A percentile compares a stretch with the other conserved stretches of the same genome.
These are phyloP conservation scores for Cenchrus purpureus DNA, from an alignment of 176 grass and related monocot species.

Conservation along the genomic window DNA sequence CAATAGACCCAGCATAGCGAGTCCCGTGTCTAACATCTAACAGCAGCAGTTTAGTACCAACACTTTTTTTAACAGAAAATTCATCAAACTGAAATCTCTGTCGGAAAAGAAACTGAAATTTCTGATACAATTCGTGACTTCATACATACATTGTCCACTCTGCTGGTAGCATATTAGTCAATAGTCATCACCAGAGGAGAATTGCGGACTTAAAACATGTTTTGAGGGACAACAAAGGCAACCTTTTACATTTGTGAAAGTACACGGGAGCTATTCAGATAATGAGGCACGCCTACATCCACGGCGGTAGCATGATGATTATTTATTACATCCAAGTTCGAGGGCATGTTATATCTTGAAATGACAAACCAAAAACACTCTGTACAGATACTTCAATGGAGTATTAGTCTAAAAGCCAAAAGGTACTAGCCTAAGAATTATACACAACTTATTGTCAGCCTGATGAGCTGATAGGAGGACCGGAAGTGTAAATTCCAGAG, in stretches of 20 bases:
- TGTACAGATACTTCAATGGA: not conserved
- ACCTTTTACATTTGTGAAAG: not conserved
- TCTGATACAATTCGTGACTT: not conserved
- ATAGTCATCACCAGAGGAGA: not conserved
- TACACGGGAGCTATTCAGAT: not conserved
- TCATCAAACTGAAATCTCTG: not conserved
- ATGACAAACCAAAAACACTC: not conserved
- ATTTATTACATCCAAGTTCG: not conserved
- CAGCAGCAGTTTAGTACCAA: not conserved
- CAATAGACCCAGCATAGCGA: not conserved
- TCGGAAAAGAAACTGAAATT: not conserved
- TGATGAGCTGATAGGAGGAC: not conserved
- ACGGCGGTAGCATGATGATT: not conserved
- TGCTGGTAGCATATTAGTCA: not conserved
- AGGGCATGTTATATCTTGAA: not conserved
- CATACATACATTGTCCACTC: not conserved
- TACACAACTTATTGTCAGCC: not conserved
- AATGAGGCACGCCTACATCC: not conserved
- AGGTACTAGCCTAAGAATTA: not conserved
- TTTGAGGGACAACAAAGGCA: not conserved
- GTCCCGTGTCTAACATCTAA: too few species aligned
- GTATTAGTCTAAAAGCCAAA: not conserved
- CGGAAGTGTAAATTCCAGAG: not conserved
- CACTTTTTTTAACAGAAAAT: not conserved
- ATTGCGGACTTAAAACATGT: not conserved